Conservation (phyloP, 345 rosid species). For the Moricandia moricandioides region DNA sequence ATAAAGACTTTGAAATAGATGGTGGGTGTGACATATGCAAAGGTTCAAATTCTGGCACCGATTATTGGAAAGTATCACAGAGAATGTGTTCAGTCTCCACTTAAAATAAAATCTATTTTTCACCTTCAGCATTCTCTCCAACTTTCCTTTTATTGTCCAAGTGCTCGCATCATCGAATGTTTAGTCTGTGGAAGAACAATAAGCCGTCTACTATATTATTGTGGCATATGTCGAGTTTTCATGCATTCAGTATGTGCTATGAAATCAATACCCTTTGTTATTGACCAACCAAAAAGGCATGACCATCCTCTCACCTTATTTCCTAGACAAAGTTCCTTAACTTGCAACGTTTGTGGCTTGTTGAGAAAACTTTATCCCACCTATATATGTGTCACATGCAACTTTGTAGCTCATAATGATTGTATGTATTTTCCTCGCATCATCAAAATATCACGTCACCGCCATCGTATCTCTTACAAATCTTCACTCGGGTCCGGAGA, state of each 20-base stretch:
- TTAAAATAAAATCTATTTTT: not conserved
- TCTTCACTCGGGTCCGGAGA: no score
- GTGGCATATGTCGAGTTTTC: not conserved
- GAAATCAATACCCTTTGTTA: not conserved
- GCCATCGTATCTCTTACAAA: no score
- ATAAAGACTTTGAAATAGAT: not conserved
- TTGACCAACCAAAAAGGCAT: not conserved
- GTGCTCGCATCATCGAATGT: not conserved
- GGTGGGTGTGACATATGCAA: not conserved
- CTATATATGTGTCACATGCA: not conserved
- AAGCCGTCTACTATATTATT: no score
- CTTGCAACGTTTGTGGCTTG: not conserved
- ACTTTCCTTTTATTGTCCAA: not conserved
- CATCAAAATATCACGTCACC: no score
- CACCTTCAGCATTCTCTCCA: slow-evolving; percentile 1
- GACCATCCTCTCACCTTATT: not conserved
- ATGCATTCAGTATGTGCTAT: no score
- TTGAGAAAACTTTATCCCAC: not conserved
- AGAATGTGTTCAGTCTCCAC: not conserved
- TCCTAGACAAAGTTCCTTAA: not conserved
- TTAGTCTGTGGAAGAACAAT: not conserved
- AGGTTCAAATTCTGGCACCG: not conserved
- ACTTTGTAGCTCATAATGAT: not conserved
- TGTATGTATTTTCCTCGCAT: no score
- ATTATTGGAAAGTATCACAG: not conserved